Evolutionary conservation across 768 basidiomycete genomes (phyloP), one percentile per base, ranked within the genome.

Genomic region (Ramaria sp.): DNA sequence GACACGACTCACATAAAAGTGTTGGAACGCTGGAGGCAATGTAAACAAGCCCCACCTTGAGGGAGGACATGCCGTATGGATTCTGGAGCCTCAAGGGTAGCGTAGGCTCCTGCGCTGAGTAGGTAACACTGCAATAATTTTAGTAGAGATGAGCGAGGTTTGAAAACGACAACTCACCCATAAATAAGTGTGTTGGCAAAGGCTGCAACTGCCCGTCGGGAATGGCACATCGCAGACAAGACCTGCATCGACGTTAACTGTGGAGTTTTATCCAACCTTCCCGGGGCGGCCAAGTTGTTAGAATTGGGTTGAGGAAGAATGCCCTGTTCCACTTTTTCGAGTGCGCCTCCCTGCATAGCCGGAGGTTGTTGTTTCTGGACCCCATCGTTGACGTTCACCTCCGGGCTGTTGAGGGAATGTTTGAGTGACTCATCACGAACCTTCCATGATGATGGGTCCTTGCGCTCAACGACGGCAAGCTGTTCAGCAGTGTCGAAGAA

Each of bases 1-100:
- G 45, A 22, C 52, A 31, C 31, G 20, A 63, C 80, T 58, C 62
- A 85, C 86, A 85, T 55, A 87, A 69, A 17, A 88, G 64, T 0
- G 81, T 78, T 0, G 85, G 86, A 7, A 84, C 68, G 24, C 84
- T 78, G 9, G 77, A 75, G 7, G 80, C 84, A 57, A 88, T 69
- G 64, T 82, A 83, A 15, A 86, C 75, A n/a, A 88, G 62, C 7
- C 87, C 87, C 10, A 86, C 81, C 65, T 69, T 66, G n/a, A 64
- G 65, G 0, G 82, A 72, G 54, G 73, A 60, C 41, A 78, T 72
- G 4, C 67, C 66, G 77, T 81, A 84, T 7, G 75, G 59, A 11
- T 63, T 63, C 59, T 79, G 75, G 37, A 83, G 64, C 59, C 78
- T 79, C 27, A 83, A 65, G 0, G 83, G 80, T 38, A 84, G 68